Conservation (phyloP, 176 grass and related monocot genomes). For the Puccinellia tenuiflora region DNA sequence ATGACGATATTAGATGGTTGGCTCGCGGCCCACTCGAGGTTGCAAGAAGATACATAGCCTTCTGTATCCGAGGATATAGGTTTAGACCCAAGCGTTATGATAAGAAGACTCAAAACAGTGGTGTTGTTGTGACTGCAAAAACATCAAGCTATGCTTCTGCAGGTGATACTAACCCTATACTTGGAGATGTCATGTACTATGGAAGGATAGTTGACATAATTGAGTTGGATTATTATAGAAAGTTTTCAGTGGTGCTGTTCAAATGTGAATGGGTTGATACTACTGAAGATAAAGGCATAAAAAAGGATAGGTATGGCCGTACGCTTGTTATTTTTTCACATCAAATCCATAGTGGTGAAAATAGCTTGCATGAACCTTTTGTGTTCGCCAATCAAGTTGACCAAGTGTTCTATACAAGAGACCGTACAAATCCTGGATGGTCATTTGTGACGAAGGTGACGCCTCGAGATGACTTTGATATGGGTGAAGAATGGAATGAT, state of each 20-base stretch:
- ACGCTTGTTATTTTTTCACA: constrained; percentile 19
- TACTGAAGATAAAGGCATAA: neutral
- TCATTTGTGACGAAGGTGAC: neutral
- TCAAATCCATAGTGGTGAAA: neutral
- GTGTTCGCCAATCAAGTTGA: constrained; percentile 20
- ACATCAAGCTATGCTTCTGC: neutral
- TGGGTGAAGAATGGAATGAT: constrained; percentile 21
- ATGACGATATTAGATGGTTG: neutral
- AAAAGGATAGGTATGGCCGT: constrained; percentile 5
- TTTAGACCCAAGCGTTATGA: constrained; percentile 6
- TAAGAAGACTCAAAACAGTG: neutral
- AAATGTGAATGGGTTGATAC: constrained; percentile 33
- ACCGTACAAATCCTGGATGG: neutral
- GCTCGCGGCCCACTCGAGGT: neutral
- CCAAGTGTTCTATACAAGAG: constrained; percentile 8
- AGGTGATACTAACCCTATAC: constrained; percentile 1
- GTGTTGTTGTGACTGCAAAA: neutral
- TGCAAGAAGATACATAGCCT: neutral
- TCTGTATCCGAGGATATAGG: neutral
- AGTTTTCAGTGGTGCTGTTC: constrained; percentile 3
- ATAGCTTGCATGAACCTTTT: neutral
- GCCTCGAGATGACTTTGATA: constrained; percentile 6
- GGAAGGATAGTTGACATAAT: constrained; percentile 21
- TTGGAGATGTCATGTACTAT: constrained; percentile 20
- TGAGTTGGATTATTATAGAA: neutral